A percentile compares a stretch with the other conserved stretches of the same genome.
phyloP scores from a whole-genome alignment of 2,329 filamentous ascomycete genomes.

The Calonectria henricotiae region DNA sequence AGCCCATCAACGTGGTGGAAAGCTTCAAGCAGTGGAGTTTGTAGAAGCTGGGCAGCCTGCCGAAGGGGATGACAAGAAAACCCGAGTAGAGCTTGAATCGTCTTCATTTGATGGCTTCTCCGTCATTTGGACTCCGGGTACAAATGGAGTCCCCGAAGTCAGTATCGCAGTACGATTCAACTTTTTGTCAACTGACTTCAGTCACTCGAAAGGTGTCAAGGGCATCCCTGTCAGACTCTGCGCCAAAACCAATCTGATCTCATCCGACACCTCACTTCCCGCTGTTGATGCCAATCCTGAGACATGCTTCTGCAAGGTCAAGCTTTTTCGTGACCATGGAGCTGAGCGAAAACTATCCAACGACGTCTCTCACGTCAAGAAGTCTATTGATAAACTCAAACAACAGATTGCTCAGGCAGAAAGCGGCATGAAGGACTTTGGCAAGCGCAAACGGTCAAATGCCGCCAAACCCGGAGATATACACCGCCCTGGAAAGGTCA shows the following conservation, averaged over 20 bases:
- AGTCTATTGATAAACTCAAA: slow-evolving; percentile 95
- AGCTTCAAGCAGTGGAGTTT: slow-evolving; percentile 94
- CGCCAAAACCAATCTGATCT: slow-evolving; percentile 85
- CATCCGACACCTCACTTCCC: slow-evolving; percentile 67
- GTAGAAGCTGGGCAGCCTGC: slow-evolving; percentile 78
- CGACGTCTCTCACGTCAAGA: slow-evolving; percentile 94
- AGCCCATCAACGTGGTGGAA: slow-evolving; percentile 92
- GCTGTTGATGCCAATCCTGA: slow-evolving; percentile 71
- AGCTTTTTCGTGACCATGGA: slow-evolving; percentile 95
- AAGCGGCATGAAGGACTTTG: slow-evolving; percentile 77
- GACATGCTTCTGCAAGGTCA: slow-evolving; percentile 96
- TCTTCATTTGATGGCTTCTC: slow-evolving; percentile 96
- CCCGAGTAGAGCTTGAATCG: slow-evolving; percentile 79
- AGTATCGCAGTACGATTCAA: slow-evolving; percentile 96
- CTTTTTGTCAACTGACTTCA: slow-evolving; percentile 98
- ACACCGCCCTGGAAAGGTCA: slow-evolving; percentile 83
- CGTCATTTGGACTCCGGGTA: slow-evolving; percentile 86
- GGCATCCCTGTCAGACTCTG: slow-evolving; percentile 95
- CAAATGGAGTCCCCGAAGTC: slow-evolving; percentile 81
- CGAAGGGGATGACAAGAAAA: slow-evolving; percentile 77
- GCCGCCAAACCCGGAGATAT: slow-evolving; percentile 65
- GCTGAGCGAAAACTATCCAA: slow-evolving; percentile 96
- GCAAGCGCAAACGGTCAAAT: slow-evolving; percentile 75
- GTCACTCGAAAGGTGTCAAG: slow-evolving; percentile 98
- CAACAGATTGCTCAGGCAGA: slow-evolving; percentile 90